Evolutionary conservation across 768 basidiomycete species (phyloP), one percentile per base, ranked within the genome.

Genomic region (Mycena indigotica): DNA sequence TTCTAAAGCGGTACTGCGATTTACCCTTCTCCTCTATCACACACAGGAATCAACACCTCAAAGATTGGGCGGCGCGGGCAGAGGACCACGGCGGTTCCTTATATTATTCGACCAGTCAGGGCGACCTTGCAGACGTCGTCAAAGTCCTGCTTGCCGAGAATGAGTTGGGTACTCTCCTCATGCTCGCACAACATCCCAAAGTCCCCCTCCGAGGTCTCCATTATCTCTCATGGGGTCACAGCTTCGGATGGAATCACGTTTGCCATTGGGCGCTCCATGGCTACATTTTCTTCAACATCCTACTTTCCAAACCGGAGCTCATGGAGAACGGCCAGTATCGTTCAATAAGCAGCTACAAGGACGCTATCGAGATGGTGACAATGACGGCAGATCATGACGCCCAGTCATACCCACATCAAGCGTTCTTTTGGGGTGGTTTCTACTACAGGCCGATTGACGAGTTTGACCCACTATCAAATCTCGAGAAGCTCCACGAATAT

Each of bases 281-380:
- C 0, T 80, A 78, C 61, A 55, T 77, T 2, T 71, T 73, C 50
- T 71, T 77, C 66, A 79, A 77, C 29, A 48, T 63, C 41, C 25
- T 72, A 12, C 67, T 68, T 17, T 67, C 71, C n/a, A 72, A 72
- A 2, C 65, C 67, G 3, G 68, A 66, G 8, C 52, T 66, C 19
- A 55, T 75, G 4, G 65, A 65, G 10, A 63, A 64, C 10, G 72
- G 71, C 0, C 53, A 62, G 24, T 76, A 76, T 40, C 64, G 64
- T 3, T 52, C 64, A 15, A 64, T 63, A 53, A 23, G 40, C 1
- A 52, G 57, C 15, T 75, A 72, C 53, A 3, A 21, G 3, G 5
- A n/a, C n/a, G 60, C 73, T 12, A 21, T 72, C 8, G 0, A 21
- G 1, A 51, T 56, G 10, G n/a, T 67, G 5, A 65, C 63, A 5